Percentiles rank a stretch among this genome's conserved stretches.
Conservation (phyloP, 306 rosid genomes). For the Cajanus cajan region DNA sequence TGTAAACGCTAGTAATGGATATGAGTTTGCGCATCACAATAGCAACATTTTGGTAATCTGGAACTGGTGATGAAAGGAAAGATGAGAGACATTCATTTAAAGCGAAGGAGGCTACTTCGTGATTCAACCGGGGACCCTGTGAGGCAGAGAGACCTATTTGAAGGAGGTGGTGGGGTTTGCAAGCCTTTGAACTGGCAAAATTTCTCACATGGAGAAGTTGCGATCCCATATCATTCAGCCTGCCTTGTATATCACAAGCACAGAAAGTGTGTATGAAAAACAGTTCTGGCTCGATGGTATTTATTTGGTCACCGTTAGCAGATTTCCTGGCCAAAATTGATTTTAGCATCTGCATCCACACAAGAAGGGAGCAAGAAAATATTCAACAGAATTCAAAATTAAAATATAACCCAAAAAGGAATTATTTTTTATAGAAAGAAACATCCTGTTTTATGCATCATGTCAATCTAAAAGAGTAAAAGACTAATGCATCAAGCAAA, state of each 20-base stretch:
- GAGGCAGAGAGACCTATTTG: conserved; percentile 76
- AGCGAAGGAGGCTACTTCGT: conserved; percentile 72
- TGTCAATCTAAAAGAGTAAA: conserved; percentile 8
- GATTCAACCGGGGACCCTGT: conserved; percentile 67
- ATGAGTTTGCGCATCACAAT: conserved; percentile 77
- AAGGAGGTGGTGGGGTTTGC: conserved; percentile 71
- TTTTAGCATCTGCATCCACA: conserved; percentile 69
- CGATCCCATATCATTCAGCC: conserved; percentile 64
- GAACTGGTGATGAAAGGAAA: conserved; percentile 67
- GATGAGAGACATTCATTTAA: conserved; percentile 78
- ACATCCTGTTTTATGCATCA: neutral
- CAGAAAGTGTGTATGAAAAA: conserved; percentile 67
- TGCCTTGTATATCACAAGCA: conserved; percentile 75
- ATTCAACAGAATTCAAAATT: conserved; percentile 13
- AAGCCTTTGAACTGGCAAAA: conserved; percentile 65
- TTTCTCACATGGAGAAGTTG: conserved; percentile 59
- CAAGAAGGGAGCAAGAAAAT: conserved; percentile 25
- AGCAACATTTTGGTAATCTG: conserved; percentile 72
- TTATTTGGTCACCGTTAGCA: conserved; percentile 38
- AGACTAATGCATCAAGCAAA: neutral
- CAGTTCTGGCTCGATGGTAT: conserved; percentile 56
- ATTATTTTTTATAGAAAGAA: neutral
- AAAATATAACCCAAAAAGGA: conserved; percentile 9
- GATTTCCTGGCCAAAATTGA: conserved; percentile 50
- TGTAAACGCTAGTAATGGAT: conserved; percentile 60